Evolutionary conservation across 495 filamentous ascomycete genomes (phyloP).

Genomic region (Talaromyces borbonicus): DNA sequence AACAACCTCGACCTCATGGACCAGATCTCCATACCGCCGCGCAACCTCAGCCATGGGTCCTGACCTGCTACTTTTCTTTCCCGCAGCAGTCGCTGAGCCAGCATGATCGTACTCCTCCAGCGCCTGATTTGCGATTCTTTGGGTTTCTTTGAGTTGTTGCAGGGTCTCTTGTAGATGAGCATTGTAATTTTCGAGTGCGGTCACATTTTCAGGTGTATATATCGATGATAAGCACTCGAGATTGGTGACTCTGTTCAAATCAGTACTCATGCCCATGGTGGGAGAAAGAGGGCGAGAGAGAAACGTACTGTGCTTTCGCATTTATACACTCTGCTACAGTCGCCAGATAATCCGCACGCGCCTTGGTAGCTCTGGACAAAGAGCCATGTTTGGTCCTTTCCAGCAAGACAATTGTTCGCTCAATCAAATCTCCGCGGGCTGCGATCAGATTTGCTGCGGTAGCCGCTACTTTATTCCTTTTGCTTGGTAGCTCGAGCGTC

Average conservation of each 20-base stretch:
- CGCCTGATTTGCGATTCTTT: conserved; percentile 33
- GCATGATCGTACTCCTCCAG: conserved; percentile 44
- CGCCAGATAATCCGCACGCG: conserved; percentile 48
- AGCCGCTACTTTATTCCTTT: conserved; percentile 27
- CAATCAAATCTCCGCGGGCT: conserved; percentile 22
- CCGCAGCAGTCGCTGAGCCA: conserved; percentile 15
- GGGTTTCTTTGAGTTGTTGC: conserved; percentile 36
- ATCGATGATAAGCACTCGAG: conserved; percentile 33
- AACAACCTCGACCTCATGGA: conserved; percentile 43
- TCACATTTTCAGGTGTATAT: conserved; percentile 47
- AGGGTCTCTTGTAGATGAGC: conserved; percentile 42
- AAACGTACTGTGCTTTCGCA: conserved; percentile 41
- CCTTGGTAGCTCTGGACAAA: conserved; percentile 44
- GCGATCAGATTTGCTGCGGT: conserved; percentile 28
- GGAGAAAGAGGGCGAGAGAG: background rate
- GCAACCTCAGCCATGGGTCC: conserved; percentile 49
- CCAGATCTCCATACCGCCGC: conserved; percentile 47
- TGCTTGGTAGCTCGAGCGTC: conserved; percentile 23
- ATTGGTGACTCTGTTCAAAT: conserved; percentile 25
- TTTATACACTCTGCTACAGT: conserved; percentile 46
- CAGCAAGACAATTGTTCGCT: conserved; percentile 34
- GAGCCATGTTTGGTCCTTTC: conserved; percentile 58
- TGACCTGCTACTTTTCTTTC: conserved; percentile 15
- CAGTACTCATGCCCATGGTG: background rate
- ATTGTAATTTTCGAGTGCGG: conserved; percentile 48